Evolutionary conservation across 2,329 filamentous ascomycete species (phyloP), one percentile per base, ranked within the genome.

Genomic region (Sodiomyces alkalinus): DNA sequence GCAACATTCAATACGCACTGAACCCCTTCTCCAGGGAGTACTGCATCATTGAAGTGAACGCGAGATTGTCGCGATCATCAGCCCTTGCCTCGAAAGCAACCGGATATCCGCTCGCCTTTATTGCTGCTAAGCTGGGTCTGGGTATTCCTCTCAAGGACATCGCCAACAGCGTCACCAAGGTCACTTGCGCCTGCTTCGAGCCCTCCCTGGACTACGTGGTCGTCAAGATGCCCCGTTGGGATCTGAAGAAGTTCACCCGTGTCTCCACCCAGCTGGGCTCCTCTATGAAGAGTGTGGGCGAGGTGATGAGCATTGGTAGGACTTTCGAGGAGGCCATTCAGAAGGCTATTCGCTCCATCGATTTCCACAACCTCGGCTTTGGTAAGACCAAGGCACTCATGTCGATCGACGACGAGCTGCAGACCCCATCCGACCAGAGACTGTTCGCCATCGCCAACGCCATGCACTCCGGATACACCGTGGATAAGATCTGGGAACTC

Each of bases 31-130:
- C 86, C 1, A 76, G 71, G 49, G 90, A 98, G 50, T 98, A 94
- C 62, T 94, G 90, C 64, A 94, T 98, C 41, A 98, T 98, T 47
- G 90, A 98, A 54, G 90, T 98, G 60, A 98, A 98, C 47, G 90
- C 87, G 27, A 79, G 87, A 67, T 63, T 98, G 33, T 98, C 87
- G 28, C 71, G 90, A 57, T 98, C 87, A 27, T 98, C 87, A 8
- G 87, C 90, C 11, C 64, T 98, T 38, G 87, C 87, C 14, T 96
- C 90, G 14, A 98, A 98, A 62, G 87, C 87, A 6, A 98, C 87
- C 7, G 87, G 90, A 20, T 98, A 96, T 50, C 87, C 87, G 18
- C 62, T 98, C 40, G 87, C 90, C 6, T 98, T 94, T 48, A 90
- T 94, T 43, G 90, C 90, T 19, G 90, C 90, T 27, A 98, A 98